Percentiles rank a stretch among this genome's conserved stretches.
Evolutionary conservation across 257 asterid genomes (phyloP).

Genomic region (Gynochthodes officinalis): DNA sequence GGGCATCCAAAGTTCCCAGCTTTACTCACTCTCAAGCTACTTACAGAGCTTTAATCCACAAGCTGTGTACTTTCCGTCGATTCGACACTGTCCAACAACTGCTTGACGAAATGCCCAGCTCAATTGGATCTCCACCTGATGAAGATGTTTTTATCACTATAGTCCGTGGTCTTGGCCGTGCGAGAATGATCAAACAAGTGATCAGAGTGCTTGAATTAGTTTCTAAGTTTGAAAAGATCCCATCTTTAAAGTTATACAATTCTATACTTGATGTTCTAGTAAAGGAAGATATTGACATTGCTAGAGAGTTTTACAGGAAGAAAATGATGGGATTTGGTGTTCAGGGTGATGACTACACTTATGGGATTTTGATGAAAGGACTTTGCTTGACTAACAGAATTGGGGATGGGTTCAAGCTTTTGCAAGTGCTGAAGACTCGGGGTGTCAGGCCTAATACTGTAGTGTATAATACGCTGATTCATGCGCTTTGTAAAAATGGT

Average conservation of each 20-base stretch:
- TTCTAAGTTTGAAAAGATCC: constrained; percentile 49
- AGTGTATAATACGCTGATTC: constrained; percentile 70
- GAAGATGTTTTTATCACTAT: constrained; percentile 75
- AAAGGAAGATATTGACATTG: constrained; percentile 82
- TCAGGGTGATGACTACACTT: constrained; percentile 78
- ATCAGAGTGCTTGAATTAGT: constrained; percentile 57
- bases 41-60: constrained; percentile 74
- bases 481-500: constrained; percentile 79
- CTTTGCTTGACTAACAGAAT: constrained; percentile 86
- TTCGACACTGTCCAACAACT: constrained; percentile 44
- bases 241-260: constrained; percentile 73
- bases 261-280: constrained; percentile 86
- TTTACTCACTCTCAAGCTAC: constrained; percentile 66
- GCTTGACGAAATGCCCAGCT: constrained; percentile 87
- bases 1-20: constrained; percentile 69
- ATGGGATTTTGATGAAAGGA: constrained; percentile 89
- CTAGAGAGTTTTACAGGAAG: constrained; percentile 75
- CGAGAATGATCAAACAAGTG: constrained; percentile 57
- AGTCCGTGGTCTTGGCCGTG: constrained; percentile 76
- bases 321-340: constrained; percentile 72
- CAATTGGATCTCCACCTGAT: constrained; percentile 49
- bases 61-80: constrained; percentile 60
- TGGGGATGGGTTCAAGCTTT: constrained; percentile 80
- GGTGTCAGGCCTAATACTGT: constrained; percentile 48
- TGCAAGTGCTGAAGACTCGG: constrained; percentile 63